Base-by-base conservation (phyloP, 2,329 filamentous ascomycete genomes). In the Fonsecaea pugnacius region DNA sequence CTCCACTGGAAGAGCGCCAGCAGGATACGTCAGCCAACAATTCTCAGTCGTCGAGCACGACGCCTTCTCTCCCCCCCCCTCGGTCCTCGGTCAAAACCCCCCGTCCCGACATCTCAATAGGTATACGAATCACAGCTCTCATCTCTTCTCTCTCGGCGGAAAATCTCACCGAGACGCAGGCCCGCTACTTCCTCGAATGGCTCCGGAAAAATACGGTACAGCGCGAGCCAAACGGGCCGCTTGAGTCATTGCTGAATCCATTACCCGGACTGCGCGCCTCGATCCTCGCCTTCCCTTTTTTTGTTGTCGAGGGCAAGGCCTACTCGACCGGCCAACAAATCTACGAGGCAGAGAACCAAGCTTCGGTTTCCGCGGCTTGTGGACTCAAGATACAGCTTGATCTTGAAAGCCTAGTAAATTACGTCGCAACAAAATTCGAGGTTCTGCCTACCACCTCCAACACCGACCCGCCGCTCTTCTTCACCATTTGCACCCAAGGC, bases 401-500 rank as follows among this genome's bases (percentile, higher is more conserved):
- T 3, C 52, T 54, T 10, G n/a, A 30, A 10, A 30, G 21, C 27
- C 32, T 54, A 14, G 33, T 36, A 9, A 36, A 36, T 36, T 10
- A 1, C 33, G 10, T 6, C 8, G 21, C 30, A 21, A 36, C 12
- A 36, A 36, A 14, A 9, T 50, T 5, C 35, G 55, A 43, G 46
- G 9, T n/a, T 50, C 14, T 14, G 2, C 46, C 46, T 50, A 30
- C 27, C 1, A 30, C 1, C 2, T 43, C 14, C 1, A 55, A 32
- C 14, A 21, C 9, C 35, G 36, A 56, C 55, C 58, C 67, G 21
- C 68, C 55, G 1, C 57, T 71, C 27, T 67, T 70, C 61, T 71
- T 71, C 64, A 48, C 68, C 38, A 69, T 71, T 59, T 63, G 36
- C 51, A 71, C 66, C 21, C 14, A 71, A 61, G 70, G 70, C 59